phyloP scores from a whole-genome alignment of 169 alveolate genomes.

The Cystoisospora suis region DNA sequence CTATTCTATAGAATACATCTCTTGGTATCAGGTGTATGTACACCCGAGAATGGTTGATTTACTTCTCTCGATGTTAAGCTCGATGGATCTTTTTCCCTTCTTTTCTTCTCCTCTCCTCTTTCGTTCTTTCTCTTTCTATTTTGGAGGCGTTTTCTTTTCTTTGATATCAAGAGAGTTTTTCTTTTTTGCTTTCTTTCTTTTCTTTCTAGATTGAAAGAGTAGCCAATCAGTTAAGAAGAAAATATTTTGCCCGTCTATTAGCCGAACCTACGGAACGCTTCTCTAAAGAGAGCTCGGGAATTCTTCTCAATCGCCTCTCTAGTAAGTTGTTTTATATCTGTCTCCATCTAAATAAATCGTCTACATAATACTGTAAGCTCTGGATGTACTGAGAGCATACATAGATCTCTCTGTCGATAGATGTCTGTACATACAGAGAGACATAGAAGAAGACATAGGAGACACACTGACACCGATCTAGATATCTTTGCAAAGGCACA shows the following conservation, averaged over 20 bases:
- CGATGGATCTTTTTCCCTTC: too few relatives aligned
- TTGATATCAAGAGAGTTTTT: too few relatives aligned
- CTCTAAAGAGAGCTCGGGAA: not conserved
- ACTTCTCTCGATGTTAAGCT: too few relatives aligned
- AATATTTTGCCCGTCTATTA: not conserved
- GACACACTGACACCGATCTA: not conserved
- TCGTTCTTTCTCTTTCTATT: not conserved
- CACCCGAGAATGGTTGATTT: too few relatives aligned
- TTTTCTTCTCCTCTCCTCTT: not conserved
- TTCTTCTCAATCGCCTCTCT: conserved; percentile 18
- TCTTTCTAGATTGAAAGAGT: not conserved
- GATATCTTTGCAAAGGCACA: not conserved
- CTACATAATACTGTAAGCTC: too few relatives aligned
- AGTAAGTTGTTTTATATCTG: not conserved
- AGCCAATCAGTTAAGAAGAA: not conserved
- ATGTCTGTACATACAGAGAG: not conserved
- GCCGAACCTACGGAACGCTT: not conserved
- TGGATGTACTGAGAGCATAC: not conserved
- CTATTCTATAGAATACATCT: too few relatives aligned
- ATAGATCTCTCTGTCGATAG: not conserved
- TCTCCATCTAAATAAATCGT: too few relatives aligned
- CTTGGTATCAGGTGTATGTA: too few relatives aligned
- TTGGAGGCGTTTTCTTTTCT: too few relatives aligned
- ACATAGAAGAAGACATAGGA: not conserved
- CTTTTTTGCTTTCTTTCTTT: not conserved